Evolutionary conservation across 257 asterid species (phyloP).

Genomic region (Solanum piurae): DNA sequence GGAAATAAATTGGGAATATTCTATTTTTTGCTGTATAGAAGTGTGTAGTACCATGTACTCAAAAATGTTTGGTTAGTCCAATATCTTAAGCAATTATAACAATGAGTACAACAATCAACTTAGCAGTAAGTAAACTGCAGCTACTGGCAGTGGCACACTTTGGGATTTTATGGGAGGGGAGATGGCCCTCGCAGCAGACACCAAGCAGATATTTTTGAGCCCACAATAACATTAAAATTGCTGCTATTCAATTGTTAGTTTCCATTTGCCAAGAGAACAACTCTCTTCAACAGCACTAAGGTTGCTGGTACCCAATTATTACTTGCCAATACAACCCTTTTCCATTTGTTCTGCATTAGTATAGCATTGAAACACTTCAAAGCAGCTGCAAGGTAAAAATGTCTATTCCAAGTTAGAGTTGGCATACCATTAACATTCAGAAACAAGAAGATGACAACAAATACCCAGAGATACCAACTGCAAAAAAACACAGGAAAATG

Average conservation of each 20-base stretch:
- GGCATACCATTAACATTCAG: conserved; percentile 72
- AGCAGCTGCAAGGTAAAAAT: neutral
- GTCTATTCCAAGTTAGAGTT: neutral
- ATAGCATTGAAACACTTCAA: neutral
- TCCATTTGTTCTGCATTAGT: neutral
- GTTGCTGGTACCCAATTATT: neutral
- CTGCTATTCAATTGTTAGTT: neutral
- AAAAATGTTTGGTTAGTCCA: neutral
- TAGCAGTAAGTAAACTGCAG: neutral
- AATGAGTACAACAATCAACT: neutral
- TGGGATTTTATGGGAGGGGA: neutral
- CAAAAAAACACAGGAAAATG: conserved; percentile 15
- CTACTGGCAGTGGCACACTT: neutral
- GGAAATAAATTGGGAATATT: neutral
- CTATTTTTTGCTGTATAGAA: neutral
- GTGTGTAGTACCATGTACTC: neutral
- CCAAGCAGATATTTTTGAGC: neutral
- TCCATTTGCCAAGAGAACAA: neutral
- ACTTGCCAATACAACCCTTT: neutral
- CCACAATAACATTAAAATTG: neutral
- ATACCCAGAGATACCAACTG: conserved; percentile 98
- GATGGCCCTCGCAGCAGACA: neutral
- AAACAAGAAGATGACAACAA: conserved; percentile 76
- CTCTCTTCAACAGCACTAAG: neutral
- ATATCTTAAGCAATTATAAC: neutral